Evolutionary conservation across 2,329 filamentous ascomycete genomes (phyloP), one percentile per base, ranked within the genome.

Genomic region (Hymenoscyphus fructigenus): DNA sequence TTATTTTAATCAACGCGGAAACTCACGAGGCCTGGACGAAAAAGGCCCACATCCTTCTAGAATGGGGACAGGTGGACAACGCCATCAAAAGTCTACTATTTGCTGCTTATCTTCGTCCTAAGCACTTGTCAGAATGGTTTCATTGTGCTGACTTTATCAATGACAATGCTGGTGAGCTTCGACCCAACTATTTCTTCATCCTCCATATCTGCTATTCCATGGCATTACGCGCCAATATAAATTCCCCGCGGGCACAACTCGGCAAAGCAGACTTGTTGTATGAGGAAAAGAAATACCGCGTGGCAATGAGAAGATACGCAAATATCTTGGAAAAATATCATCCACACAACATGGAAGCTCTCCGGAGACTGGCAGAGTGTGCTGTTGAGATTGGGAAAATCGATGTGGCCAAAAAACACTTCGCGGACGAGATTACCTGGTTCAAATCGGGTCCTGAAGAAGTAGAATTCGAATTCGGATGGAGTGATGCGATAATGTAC

Each of bases 401-500:
- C 7, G 69, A 71, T 5, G 66, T 71, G 59, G 76, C 76, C 3
- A 77, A 75, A 57, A 68, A 72, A 15, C 70, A 73, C 56, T 79
- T 78, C 62, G 72, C 68, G 26, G 66, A 72, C 26, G 73, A 69
- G 36, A 75, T 79, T 47, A 67, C 68, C 12, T 69, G 75, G 56
- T 71, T 72, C 53, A 73, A 67, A 57, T 59, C 63, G 14, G 32
- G 61, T 10, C 50, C 63, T 20, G 60, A 65, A 32, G 63, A 69
- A 6, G 32, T 57, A 1, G 67, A 67, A 1, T 50, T 53, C 9
- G 50, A 34, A 2, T 73, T 76, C 63, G 66, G 63, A 14, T 99
- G 94, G 94, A 88, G 90, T 61, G 91, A 98, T 75, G 81, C 96
- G 53, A 91, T 92, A 66, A 90, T 93, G 62, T 97, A 95, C 70